Evolutionary conservation across 2,329 filamentous ascomycete genomes (phyloP), one percentile per base, ranked within the genome.

Genomic region (Pseudocercospora macadamiae): DNA sequence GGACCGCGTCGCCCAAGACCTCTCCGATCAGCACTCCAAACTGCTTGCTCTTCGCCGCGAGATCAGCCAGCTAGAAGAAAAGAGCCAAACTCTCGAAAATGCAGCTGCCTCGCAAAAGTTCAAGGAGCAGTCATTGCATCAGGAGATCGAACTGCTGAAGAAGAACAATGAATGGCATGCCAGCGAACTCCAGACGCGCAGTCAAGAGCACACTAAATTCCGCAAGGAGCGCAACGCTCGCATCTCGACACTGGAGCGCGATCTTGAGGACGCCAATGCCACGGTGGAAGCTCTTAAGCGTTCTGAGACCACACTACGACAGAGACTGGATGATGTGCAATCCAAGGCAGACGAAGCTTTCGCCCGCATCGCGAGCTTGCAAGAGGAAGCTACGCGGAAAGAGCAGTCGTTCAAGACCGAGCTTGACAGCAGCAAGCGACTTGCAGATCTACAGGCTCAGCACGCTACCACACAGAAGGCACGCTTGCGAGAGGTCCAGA

Each of bases 161-260:
- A 89, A 89, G 70, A 96, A 92, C 77, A 90, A 91, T 64, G 93
- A 97, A 68, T 99, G 92, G 90, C 89, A 95, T 56, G 91, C 97
- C 71, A 87, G 83, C 39, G 95, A 99, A 74, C 83, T 97, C 19
- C 93, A 96, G 79, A 93, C 90, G 0, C 96, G 96, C 77, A 88
- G 85, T 62, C 85, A 88, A 7, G 95, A 99, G 72, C 87, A 91
- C 48, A 84, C 93, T 65, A 96, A 93, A 71, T 93, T 90, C 75
- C 87, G 95, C 63, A 97, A 96, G 72, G 95, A 99, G 73, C 97
- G 97, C 81, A 90, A 90, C 63, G 88, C 91, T 1, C 89, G 90
- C 36, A 91, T 97, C 67, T 85, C 92, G 7, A 90, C 96, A 69
- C 84, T 99, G 25, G 90, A 97, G 75, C 89, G 92, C 54, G 86